Evolutionary conservation across 345 rosid species (phyloP).

Genomic region (Bruguiera parviflora): DNA sequence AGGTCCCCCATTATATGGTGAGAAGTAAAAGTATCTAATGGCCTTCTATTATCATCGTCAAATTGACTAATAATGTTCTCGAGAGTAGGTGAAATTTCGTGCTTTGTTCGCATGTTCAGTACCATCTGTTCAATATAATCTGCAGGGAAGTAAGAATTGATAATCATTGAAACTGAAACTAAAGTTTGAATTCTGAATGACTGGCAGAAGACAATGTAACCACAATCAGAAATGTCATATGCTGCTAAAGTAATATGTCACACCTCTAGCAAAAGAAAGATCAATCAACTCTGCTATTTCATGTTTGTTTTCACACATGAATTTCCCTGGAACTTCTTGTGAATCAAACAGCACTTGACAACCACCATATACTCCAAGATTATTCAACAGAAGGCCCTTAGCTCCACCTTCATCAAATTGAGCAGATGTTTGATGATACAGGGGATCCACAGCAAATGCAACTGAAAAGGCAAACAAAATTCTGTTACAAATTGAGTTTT

Average conservation of each 20-base stretch:
- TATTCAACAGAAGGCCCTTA: conserved; percentile 77
- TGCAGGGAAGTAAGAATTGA: conserved; percentile 25
- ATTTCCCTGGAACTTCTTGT: conserved; percentile 77
- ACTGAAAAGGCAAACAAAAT: conserved; percentile 40
- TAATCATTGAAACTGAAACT: not conserved
- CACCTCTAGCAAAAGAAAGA: conserved; percentile 76
- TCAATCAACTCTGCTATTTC: conserved; percentile 58
- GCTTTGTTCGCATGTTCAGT: conserved; percentile 48
- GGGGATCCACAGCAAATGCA: conserved; percentile 94
- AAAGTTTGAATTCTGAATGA: not conserved
- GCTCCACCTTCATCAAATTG: conserved; percentile 99
- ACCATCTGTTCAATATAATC: conserved; percentile 74
- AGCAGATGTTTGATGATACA: conserved; percentile 96
- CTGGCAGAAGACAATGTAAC: not conserved
- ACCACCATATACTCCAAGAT: conserved; percentile 83
- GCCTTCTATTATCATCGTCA: conserved; percentile 68
- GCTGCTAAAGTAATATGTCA: conserved; percentile 16
- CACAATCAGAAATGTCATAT: conserved; percentile 1
- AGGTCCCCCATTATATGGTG: conserved; percentile 39
- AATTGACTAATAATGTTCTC: conserved; percentile 52
- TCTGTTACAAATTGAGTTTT: conserved; percentile 17
- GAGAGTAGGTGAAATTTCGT: conserved; percentile 82
- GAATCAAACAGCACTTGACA: conserved; percentile 95
- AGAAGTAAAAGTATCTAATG: conserved; percentile 46
- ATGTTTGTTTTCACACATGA: conserved; percentile 40